Conservation (phyloP, 2,329 filamentous ascomycete genomes). For the Raffaelea arxii region DNA sequence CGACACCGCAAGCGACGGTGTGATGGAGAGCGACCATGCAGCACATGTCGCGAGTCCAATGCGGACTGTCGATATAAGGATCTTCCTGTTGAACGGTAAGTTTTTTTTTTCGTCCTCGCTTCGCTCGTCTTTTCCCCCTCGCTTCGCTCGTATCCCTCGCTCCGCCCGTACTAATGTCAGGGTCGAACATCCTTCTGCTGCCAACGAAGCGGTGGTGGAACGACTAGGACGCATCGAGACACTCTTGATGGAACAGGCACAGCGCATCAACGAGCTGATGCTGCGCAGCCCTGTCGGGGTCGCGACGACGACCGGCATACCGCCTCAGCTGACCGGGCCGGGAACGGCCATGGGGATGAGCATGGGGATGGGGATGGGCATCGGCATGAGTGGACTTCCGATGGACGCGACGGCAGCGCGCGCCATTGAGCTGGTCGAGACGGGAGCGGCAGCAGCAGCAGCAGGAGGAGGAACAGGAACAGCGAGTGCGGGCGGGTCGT, state of each 20-base stretch:
- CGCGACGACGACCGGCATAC: too few relatives aligned
- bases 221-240: constrained; percentile 28
- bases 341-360: too few relatives aligned
- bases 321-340: too few relatives aligned
- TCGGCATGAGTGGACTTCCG: too few relatives aligned
- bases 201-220: constrained; percentile 22
- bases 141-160: neutral
- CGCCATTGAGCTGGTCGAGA: too few relatives aligned
- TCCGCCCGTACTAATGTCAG: neutral
- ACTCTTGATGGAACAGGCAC: constrained; percentile 17
- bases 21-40: constrained; percentile 27
- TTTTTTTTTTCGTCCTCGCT: neutral
- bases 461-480: too few relatives aligned
- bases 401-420: too few relatives aligned
- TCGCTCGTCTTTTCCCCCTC: neutral
- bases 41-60: constrained; percentile 26
- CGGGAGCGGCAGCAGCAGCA: too few relatives aligned
- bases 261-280: constrained; percentile 12
- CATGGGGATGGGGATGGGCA: too few relatives aligned
- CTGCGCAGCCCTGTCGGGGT: too few relatives aligned
- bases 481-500: too few relatives aligned
- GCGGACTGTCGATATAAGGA: constrained; percentile 30
- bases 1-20: constrained; percentile 27
- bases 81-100: constrained; percentile 19
- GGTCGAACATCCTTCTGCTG: constrained; percentile 6